phyloP scores from a whole-genome alignment of 2,329 filamentous ascomycete species.

The Orbilia brochopaga region DNA sequence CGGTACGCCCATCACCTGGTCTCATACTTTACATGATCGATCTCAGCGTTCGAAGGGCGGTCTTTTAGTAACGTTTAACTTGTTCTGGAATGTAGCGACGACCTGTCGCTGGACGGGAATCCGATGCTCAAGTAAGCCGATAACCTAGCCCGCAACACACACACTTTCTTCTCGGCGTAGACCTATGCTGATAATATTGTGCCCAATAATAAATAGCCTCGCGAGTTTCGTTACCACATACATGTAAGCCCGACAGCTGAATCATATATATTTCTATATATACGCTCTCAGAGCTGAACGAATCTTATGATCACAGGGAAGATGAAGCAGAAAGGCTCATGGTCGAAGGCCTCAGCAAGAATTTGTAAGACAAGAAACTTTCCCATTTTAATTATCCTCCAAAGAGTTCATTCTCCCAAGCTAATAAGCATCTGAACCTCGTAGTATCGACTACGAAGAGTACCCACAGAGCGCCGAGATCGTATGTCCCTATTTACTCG shows the following conservation, averaged over 20 bases:
- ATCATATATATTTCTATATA: too few species aligned
- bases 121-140: constrained; percentile 76
- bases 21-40: not conserved
- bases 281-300: not conserved
- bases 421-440: not conserved
- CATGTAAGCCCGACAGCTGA: constrained; percentile 69
- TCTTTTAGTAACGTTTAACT: constrained; percentile 6
- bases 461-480: constrained; percentile 82
- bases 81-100: constrained; percentile 63
- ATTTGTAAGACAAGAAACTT: constrained; percentile 65
- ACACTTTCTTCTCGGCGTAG: not conserved
- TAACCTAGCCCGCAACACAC: constrained; percentile 1
- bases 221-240: constrained; percentile 95
- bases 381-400: constrained; percentile 55
- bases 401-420: not conserved
- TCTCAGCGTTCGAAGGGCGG: too few species aligned
- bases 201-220: constrained; percentile 64
- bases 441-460: constrained; percentile 77
- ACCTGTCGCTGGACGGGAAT: constrained; percentile 87
- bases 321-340: constrained; percentile 96
- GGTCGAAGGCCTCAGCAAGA: constrained; percentile 88
- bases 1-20: constrained; percentile 60
- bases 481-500: constrained; percentile 32
- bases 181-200: not conserved
- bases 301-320: constrained; percentile 65